Evolutionary conservation across 495 filamentous ascomycete genomes (phyloP).

Genomic region (Evansstolkia leycettana): DNA sequence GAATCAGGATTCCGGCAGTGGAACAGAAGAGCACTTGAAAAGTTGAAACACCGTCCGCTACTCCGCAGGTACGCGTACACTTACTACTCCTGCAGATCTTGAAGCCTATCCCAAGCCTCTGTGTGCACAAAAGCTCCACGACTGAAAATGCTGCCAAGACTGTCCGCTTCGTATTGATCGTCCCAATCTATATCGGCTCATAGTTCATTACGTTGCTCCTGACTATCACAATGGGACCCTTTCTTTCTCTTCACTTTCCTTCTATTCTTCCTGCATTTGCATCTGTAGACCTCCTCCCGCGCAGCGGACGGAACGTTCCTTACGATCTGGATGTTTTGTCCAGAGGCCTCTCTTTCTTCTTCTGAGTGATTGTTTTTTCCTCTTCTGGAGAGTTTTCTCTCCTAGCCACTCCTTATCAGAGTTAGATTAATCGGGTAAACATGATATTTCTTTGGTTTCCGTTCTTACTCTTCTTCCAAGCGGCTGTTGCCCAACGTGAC

Average conservation of each 20-base stretch:
- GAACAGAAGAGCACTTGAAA: too few species aligned
- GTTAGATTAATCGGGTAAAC: slow-evolving; percentile 1
- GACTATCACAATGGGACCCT: neutral
- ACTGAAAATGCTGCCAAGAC: slow-evolving; percentile 21
- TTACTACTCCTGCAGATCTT: too few species aligned
- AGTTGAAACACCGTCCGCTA: neutral
- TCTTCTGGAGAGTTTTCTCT: slow-evolving; percentile 2
- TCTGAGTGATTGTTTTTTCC: slow-evolving; percentile 4
- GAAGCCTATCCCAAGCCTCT: neutral
- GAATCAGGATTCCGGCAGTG: too few species aligned
- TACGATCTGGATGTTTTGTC: too few species aligned
- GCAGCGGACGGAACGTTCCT: neutral
- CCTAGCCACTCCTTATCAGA: slow-evolving; percentile 1
- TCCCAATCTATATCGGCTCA: slow-evolving; percentile 17
- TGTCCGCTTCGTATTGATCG: slow-evolving; percentile 13
- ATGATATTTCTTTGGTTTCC: slow-evolving; percentile 19
- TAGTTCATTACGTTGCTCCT: slow-evolving; percentile 9
- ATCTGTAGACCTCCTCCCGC: neutral
- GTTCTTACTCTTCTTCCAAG: slow-evolving; percentile 16
- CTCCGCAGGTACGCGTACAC: slow-evolving; percentile 6
- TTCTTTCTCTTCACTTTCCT: slow-evolving; percentile 1
- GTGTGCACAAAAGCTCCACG: slow-evolving; percentile 12
- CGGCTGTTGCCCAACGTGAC: slow-evolving; percentile 15
- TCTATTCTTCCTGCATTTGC: neutral
- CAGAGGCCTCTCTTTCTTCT: neutral